Percentiles rank a stretch among this genome's conserved stretches.
phyloP scores from a whole-genome alignment of 2,329 filamentous ascomycete species.

The Fusarium aywerte region DNA sequence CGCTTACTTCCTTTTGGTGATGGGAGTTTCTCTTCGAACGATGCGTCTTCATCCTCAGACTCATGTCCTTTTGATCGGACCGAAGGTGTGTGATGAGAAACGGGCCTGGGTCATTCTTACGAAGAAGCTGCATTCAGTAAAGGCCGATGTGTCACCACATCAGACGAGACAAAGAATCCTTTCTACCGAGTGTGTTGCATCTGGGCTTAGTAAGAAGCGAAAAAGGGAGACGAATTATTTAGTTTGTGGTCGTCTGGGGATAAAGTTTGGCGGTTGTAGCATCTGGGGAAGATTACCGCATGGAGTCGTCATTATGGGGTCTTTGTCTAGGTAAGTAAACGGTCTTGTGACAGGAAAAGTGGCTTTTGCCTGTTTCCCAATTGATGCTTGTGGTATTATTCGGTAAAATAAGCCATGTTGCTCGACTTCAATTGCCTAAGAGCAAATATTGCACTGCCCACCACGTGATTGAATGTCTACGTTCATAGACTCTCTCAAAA shows the following conservation, averaged over 20 bases:
- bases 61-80: constrained; percentile 1
- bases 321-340: not conserved
- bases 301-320: not conserved
- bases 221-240: not conserved
- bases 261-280: not conserved
- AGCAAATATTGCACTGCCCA: not conserved
- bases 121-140: not conserved
- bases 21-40: not conserved
- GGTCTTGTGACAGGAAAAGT: not conserved
- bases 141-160: not conserved
- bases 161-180: not conserved
- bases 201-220: not conserved
- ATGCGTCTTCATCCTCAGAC: not conserved
- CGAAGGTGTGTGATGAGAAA: not conserved
- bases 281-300: not conserved
- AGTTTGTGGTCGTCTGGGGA: not conserved
- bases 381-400: not conserved
- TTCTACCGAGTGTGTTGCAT: constrained; percentile 15
- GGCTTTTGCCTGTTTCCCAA: not conserved
- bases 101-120: not conserved
- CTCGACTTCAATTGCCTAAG: no score
- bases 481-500: not conserved
- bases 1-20: not conserved
- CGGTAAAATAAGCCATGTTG: not conserved
- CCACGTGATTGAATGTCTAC: fast-evolving